phyloP scores from a whole-genome alignment of 441 rosid genomes.

The Aleurites moluccanus region DNA sequence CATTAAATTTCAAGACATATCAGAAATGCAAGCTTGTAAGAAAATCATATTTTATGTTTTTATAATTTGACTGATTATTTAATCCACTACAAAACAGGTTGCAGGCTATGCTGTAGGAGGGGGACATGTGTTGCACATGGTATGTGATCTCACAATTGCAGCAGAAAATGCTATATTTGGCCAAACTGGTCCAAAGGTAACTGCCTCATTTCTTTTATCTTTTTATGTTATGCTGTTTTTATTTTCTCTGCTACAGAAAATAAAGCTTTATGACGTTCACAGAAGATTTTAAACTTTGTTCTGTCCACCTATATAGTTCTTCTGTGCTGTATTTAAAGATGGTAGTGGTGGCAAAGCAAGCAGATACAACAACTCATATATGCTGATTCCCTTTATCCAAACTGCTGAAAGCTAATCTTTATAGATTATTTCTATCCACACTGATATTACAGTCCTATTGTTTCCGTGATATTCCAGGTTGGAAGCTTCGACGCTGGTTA shows the following conservation, averaged over 20 bases:
- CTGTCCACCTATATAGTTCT: not conserved
- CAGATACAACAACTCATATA: not conserved
- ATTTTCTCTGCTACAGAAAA: not conserved
- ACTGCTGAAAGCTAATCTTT: not conserved
- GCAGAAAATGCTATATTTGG: slow-evolving; percentile 90
- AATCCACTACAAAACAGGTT: slow-evolving; percentile 47
- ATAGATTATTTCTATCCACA: not conserved
- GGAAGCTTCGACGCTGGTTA: slow-evolving; percentile 99
- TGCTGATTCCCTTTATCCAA: not conserved
- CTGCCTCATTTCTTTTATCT: not conserved
- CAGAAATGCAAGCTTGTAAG: slow-evolving; percentile 1
- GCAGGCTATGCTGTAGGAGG: slow-evolving; percentile 98
- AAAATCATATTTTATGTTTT: not conserved
- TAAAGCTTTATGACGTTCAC: not conserved
- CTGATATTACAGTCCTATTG: not conserved
- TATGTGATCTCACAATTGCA: slow-evolving; percentile 94
- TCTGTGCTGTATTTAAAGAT: not conserved
- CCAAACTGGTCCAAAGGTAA: slow-evolving; percentile 96
- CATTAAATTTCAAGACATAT: not conserved
- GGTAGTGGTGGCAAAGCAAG: not conserved
- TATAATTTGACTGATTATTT: not conserved
- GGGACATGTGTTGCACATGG: slow-evolving; percentile 91
- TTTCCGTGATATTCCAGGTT: slow-evolving; percentile 45
- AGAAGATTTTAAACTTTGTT: not conserved
- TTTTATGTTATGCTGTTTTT: not conserved